Evolutionary conservation across 129 eudicot genomes (phyloP).

Genomic region (Centrapalus pauciflorus): DNA sequence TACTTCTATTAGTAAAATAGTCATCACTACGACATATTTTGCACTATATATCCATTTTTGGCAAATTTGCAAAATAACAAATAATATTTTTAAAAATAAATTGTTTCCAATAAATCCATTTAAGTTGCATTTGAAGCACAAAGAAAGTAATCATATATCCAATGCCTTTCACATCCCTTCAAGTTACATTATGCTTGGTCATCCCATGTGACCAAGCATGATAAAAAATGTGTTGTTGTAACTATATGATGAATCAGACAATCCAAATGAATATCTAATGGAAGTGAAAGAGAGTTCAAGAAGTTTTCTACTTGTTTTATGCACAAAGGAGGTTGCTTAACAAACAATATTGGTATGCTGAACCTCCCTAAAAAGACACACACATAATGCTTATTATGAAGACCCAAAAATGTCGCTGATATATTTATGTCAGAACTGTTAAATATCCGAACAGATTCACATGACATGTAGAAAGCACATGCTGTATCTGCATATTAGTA

Average conservation of each 20-base stretch:
- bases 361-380: slow-evolving; percentile 54
- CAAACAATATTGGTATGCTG: slow-evolving; percentile 67
- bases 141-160: not conserved
- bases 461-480: not conserved
- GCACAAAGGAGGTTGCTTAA: slow-evolving; percentile 53
- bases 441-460: not conserved
- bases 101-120: not conserved
- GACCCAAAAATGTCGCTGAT: no score
- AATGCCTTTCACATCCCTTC: not conserved
- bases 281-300: not conserved
- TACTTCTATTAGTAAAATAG: not conserved
- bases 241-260: not conserved
- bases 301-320: slow-evolving; percentile 55
- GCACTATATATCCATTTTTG: not conserved
- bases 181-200: no score
- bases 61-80: not conserved
- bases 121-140: not conserved
- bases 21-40: not conserved
- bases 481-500: not conserved
- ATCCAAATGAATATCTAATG: not conserved
- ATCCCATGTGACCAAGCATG: no score
- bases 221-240: not conserved
- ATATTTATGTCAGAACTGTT: not conserved
- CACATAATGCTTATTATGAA: not conserved
- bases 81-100: not conserved